These are phyloP conservation scores for Allium sativum DNA, from an alignment of 106 monocot genomes.

Conservation along the genomic window DNA sequence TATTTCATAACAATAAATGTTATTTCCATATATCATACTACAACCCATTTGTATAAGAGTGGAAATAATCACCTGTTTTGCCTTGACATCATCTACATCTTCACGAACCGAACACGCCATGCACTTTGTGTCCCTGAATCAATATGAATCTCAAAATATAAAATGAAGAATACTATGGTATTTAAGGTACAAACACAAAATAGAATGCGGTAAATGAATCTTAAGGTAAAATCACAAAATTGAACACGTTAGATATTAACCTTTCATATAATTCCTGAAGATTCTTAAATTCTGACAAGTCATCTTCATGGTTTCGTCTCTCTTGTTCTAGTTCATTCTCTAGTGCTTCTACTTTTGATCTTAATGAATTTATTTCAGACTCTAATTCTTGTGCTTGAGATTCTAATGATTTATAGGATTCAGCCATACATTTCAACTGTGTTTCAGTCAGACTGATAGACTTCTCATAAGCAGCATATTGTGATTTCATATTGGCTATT, in stretches of 20 bases:
- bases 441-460: constrained; percentile 78
- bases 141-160: background rate
- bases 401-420: constrained; percentile 79
- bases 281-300: constrained; percentile 43
- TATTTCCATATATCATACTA: background rate
- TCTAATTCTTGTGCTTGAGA: constrained; percentile 44
- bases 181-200: background rate
- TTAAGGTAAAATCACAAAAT: background rate
- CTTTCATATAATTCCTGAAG: constrained; percentile 75
- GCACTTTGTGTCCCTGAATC: constrained; percentile 36
- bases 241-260: constrained; percentile 15
- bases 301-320: constrained; percentile 50
- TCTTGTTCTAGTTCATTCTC: constrained; percentile 62
- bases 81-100: constrained; percentile 42
- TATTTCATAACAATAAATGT: no score
- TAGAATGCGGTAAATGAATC: constrained; percentile 1
- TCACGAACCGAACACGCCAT: constrained; percentile 2
- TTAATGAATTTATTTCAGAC: constrained; percentile 39
- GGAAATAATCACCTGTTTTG: constrained; percentile 36
- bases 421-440: constrained; percentile 92
- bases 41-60: background rate
- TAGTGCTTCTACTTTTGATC: constrained; percentile 40
- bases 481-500: constrained; percentile 31
- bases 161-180: background rate
- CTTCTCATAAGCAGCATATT: constrained; percentile 54